phyloP scores from a whole-genome alignment of 805 yeast species.

The Sungouiella thailandica region DNA sequence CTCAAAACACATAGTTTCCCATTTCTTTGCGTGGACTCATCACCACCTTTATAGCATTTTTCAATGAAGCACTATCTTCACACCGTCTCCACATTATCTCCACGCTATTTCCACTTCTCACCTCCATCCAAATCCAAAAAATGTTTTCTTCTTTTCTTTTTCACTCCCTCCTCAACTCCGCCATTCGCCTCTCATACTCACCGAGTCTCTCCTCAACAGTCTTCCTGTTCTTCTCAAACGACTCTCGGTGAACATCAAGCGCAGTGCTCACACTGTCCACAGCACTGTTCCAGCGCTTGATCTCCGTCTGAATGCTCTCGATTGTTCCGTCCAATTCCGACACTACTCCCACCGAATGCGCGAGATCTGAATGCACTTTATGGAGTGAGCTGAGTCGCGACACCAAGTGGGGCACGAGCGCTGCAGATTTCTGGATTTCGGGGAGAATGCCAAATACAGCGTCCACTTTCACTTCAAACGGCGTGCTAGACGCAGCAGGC shows the following conservation, averaged over 20 bases:
- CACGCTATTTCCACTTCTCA: too few relatives aligned
- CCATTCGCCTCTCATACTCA: slow-evolving; percentile 5
- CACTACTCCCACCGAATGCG: slow-evolving; percentile 21
- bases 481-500: slow-evolving; percentile 1
- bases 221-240: slow-evolving; percentile 20
- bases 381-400: slow-evolving; percentile 28
- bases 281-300: slow-evolving; percentile 26
- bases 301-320: slow-evolving; percentile 20
- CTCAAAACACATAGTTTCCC: too few relatives aligned
- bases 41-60: too few relatives aligned
- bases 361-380: slow-evolving; percentile 28
- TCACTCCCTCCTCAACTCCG: too few relatives aligned
- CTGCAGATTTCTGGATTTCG: slow-evolving; percentile 19
- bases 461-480: slow-evolving; percentile 20
- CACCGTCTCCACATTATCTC: too few relatives aligned
- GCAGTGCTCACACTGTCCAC: slow-evolving; percentile 19
- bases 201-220: slow-evolving; percentile 11
- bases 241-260: slow-evolving; percentile 18
- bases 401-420: slow-evolving; percentile 22
- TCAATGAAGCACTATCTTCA: too few relatives aligned
- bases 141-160: too few relatives aligned
- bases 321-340: slow-evolving; percentile 25
- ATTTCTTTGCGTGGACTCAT: too few relatives aligned
- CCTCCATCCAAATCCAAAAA: too few relatives aligned
- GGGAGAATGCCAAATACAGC: slow-evolving; percentile 22